Percentiles rank a stretch among this genome's conserved stretches.
Evolutionary conservation across 1,284 basidiomycete genomes (phyloP).

Genomic region (Taiwanofungus camphoratus): DNA sequence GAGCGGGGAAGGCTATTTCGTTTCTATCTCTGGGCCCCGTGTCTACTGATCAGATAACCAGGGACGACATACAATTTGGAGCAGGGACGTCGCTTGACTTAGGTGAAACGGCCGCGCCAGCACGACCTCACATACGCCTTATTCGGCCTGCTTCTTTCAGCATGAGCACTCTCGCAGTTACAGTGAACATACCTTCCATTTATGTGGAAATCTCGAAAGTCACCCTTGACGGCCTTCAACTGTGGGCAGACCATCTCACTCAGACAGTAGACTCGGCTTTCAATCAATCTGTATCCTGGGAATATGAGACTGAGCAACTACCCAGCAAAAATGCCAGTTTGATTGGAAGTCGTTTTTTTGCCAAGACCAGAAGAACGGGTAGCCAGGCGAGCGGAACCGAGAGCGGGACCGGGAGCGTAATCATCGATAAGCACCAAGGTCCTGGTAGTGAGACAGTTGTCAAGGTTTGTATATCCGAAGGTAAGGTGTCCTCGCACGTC

Average conservation of each 20-base stretch:
- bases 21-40: constrained; percentile 29
- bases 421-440: constrained; percentile 19
- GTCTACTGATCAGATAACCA: constrained; percentile 1
- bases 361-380: constrained; percentile 43
- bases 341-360: constrained; percentile 82
- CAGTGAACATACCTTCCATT: constrained; percentile 60
- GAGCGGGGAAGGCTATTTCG: constrained; percentile 25
- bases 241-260: constrained; percentile 78
- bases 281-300: constrained; percentile 15
- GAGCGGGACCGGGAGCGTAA: constrained; percentile 25
- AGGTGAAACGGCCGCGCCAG: constrained; percentile 2
- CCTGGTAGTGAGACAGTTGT: constrained; percentile 40
- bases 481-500: constrained; percentile 29
- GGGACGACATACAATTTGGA: constrained; percentile 8
- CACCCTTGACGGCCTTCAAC: constrained; percentile 71
- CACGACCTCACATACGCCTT: constrained; percentile 11
- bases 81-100: constrained; percentile 9
- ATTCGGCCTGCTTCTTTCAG: constrained; percentile 9
- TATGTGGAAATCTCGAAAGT: constrained; percentile 59
- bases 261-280: constrained; percentile 52
- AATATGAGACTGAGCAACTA: constrained; percentile 27
- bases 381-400: constrained; percentile 33
- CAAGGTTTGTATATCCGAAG: constrained; percentile 53
- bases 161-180: constrained; percentile 37
- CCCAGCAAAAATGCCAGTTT: constrained; percentile 60